phyloP scores from a whole-genome alignment of 2,329 filamentous ascomycete genomes.

The Clonostachys byssicola region DNA sequence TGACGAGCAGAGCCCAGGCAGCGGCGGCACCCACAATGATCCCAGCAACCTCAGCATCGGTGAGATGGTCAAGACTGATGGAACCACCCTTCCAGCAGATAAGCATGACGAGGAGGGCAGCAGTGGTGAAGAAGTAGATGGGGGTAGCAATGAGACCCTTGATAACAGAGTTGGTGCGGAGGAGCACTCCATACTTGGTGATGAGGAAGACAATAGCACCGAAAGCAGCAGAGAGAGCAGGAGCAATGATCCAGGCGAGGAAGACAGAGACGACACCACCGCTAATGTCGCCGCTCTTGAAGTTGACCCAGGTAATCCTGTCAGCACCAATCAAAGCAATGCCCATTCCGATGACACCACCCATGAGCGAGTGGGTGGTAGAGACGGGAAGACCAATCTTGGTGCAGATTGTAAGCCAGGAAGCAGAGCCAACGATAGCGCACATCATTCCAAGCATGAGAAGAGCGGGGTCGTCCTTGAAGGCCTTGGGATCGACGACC shows the following conservation, averaged over 20 bases:
- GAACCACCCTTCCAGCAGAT: conserved; percentile 41
- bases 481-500: conserved; percentile 38
- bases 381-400: conserved; percentile 46
- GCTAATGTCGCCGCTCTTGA: conserved; percentile 10
- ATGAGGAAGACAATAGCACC: conserved; percentile 23
- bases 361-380: conserved; percentile 49
- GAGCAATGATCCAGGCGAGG: conserved; percentile 29
- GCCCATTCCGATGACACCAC: conserved; percentile 28
- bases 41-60: conserved; percentile 14
- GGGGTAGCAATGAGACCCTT: conserved; percentile 27
- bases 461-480: conserved; percentile 34
- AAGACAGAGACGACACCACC: conserved; percentile 30
- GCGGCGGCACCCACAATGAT: conserved; percentile 37
- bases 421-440: conserved; percentile 42
- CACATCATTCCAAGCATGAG: conserved; percentile 52
- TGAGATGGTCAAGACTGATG: conserved; percentile 8
- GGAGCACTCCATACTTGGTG: conserved; percentile 25
- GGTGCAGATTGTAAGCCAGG: conserved; percentile 49
- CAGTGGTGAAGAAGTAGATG: conserved; percentile 29
- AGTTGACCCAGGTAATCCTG: conserved; percentile 25
- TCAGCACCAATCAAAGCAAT: conserved; percentile 26
- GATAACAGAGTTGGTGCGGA: conserved; percentile 16
- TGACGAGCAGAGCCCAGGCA: conserved; percentile 33
- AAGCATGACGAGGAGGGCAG: conserved; percentile 37
- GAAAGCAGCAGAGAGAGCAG: conserved; percentile 22